These are phyloP conservation scores for Papiliotrema laurentii DNA, from an alignment of 1,284 basidiomycete genomes.

Conservation along the genomic window DNA sequence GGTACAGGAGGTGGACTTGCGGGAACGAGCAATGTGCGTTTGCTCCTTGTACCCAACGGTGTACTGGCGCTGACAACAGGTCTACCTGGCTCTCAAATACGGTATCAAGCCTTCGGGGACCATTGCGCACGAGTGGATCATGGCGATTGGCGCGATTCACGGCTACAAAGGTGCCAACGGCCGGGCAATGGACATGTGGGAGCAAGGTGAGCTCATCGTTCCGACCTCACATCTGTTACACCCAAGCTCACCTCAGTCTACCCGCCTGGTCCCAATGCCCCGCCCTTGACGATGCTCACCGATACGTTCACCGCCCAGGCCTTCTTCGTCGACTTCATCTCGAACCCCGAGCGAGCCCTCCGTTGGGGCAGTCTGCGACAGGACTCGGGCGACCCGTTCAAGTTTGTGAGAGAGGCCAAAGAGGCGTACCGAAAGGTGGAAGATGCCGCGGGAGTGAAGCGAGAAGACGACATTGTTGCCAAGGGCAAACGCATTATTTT, in stretches of 20 bases:
- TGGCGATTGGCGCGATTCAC: constrained; percentile 79
- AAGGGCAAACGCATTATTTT: constrained; percentile 70
- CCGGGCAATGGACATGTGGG: constrained; percentile 76
- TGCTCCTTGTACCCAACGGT: background rate
- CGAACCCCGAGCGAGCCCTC: constrained; percentile 58
- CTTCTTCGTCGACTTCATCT: constrained; percentile 72
- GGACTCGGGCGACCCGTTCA: constrained; percentile 81
- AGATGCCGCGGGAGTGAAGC: constrained; percentile 35
- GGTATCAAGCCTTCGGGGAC: constrained; percentile 68
- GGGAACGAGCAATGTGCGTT: constrained; percentile 83
- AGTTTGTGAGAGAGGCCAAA: constrained; percentile 68
- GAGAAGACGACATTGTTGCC: constrained; percentile 58
- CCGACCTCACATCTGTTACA: background rate
- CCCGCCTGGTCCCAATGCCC: constrained; percentile 47
- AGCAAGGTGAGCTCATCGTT: constrained; percentile 49
- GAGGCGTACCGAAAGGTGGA: constrained; percentile 53
- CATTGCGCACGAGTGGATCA: constrained; percentile 94
- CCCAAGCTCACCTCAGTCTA: constrained; percentile 53
- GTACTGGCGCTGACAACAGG: constrained; percentile 50
- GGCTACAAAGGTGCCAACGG: constrained; percentile 75
- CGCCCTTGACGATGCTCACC: constrained; percentile 71
- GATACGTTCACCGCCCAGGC: constrained; percentile 84
- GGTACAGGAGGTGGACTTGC: constrained; percentile 56
- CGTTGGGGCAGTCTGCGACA: constrained; percentile 82
- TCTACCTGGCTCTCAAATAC: constrained; percentile 73